Conservation (phyloP, 139 green algal species). For the Tetradesmus obliquus region DNA sequence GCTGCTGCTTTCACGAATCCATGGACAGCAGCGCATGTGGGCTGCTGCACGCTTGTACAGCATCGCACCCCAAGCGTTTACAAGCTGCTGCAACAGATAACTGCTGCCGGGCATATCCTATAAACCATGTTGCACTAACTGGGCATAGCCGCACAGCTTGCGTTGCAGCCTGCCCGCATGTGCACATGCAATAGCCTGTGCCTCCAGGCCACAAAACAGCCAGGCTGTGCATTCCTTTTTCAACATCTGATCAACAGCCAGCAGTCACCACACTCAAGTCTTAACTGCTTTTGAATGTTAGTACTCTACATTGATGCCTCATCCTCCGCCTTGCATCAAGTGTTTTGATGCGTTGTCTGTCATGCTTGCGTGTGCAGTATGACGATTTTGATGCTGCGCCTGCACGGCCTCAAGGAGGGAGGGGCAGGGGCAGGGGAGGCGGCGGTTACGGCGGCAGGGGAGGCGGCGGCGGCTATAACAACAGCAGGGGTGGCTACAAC, state of each 20-base stretch:
- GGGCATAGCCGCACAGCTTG: too few species aligned
- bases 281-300: too few species aligned
- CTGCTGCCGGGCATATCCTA: too few species aligned
- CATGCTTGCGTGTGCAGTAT: neutral
- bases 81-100: neutral
- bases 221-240: too few species aligned
- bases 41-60: neutral
- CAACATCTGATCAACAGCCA: too few species aligned
- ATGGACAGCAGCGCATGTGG: neutral
- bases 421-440: neutral
- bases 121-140: too few species aligned
- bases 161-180: too few species aligned
- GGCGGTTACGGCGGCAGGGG: neutral
- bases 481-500: neutral
- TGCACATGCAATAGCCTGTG: too few species aligned
- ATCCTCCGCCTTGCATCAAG: too few species aligned
- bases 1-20: neutral
- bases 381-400: neutral
- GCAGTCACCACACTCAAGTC: too few species aligned
- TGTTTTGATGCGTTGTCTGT: neutral
- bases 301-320: too few species aligned
- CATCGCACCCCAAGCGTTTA: neutral
- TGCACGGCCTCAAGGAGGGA: neutral
- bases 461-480: neutral
- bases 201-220: too few species aligned